Conservation (phyloP, 306 rosid genomes). For the Dryas drummondii region DNA sequence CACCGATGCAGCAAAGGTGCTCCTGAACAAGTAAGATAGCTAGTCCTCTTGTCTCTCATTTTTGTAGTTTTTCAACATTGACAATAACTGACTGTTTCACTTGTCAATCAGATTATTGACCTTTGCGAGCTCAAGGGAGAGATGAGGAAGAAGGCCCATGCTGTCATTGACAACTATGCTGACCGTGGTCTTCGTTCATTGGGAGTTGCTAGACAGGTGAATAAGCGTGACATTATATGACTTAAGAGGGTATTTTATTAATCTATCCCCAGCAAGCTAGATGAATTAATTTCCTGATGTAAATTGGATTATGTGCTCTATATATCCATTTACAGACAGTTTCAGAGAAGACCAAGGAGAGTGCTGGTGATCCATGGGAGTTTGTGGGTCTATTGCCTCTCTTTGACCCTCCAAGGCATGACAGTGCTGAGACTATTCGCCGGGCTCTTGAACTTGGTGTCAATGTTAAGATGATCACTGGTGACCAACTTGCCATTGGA, state of each 20-base stretch:
- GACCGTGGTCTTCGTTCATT: conserved; percentile 82
- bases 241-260: neutral
- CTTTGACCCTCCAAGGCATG: conserved; percentile 97
- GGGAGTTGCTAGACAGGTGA: conserved; percentile 75
- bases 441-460: conserved; percentile 93
- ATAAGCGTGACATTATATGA: conserved; percentile 16
- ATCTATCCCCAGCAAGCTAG: neutral
- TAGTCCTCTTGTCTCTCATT: neutral
- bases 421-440: conserved; percentile 92
- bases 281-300: neutral
- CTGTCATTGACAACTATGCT: conserved; percentile 61
- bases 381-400: conserved; percentile 86
- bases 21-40: conserved; percentile 72
- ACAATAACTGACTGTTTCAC: conserved; percentile 10
- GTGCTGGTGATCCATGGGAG: conserved; percentile 76
- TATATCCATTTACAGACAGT: conserved; percentile 47
- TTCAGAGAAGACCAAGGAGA: conserved; percentile 68
- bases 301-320: neutral
- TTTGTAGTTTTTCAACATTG: neutral
- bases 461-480: conserved; percentile 95
- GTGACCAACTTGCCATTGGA: conserved; percentile 96
- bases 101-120: conserved; percentile 61
- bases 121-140: conserved; percentile 73
- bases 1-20: conserved; percentile 91
- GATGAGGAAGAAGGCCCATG: conserved; percentile 48